Conservation (phyloP, 2,329 filamentous ascomycete species). For the Phaeosphaeriaceae sp. region DNA sequence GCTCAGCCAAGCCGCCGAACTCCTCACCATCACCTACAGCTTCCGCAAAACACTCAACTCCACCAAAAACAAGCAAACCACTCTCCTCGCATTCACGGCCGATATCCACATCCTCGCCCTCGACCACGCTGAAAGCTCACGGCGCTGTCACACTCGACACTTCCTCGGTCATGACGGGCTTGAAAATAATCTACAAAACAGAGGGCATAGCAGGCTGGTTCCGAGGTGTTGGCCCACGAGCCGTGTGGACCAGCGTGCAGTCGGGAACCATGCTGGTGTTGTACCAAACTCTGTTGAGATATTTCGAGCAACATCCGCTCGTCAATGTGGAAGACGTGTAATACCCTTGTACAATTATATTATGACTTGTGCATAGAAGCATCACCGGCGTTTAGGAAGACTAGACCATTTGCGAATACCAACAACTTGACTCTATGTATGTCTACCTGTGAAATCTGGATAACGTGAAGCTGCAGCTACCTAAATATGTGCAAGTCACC, state of each 20-base stretch:
- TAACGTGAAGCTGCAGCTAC: neutral
- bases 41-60: slow-evolving; percentile 41
- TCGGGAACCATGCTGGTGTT: slow-evolving; percentile 95
- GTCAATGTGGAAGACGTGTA: slow-evolving; percentile 31
- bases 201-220: slow-evolving; percentile 93
- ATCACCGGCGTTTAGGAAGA: slow-evolving; percentile 25
- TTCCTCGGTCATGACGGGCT: slow-evolving; percentile 83
- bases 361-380: slow-evolving; percentile 16
- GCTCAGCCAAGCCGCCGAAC: slow-evolving; percentile 21
- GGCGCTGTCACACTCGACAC: slow-evolving; percentile 84
- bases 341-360: slow-evolving; percentile 22
- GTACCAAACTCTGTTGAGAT: slow-evolving; percentile 85
- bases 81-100: slow-evolving; percentile 60
- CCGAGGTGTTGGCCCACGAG: slow-evolving; percentile 88
- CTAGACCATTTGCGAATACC: slow-evolving; percentile 9
- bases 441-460: neutral
- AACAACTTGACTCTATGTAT: slow-evolving; percentile 3
- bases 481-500: neutral
- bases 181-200: slow-evolving; percentile 86
- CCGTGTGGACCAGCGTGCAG: slow-evolving; percentile 97
- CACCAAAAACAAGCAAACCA: slow-evolving; percentile 29
- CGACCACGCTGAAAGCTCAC: slow-evolving; percentile 79
- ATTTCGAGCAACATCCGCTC: slow-evolving; percentile 68
- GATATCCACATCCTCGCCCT: slow-evolving; percentile 91
- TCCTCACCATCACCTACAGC: slow-evolving; percentile 24